Percentiles rank a stretch among this genome's conserved stretches.
Evolutionary conservation across 2,329 filamentous ascomycete species (phyloP).

Genomic region (Fusarium bulbicola): DNA sequence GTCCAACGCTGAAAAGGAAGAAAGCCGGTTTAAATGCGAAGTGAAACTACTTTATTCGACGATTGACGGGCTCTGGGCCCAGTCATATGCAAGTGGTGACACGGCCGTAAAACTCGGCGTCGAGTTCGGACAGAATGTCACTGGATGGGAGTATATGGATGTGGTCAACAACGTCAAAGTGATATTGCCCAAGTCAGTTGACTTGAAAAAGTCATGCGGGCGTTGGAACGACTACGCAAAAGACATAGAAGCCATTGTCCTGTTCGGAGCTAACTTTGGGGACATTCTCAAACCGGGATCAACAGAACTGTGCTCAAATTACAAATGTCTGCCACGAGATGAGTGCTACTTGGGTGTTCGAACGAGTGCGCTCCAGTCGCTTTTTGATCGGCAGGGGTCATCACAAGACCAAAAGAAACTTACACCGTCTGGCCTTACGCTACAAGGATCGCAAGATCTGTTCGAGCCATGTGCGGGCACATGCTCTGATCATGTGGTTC

Average conservation of each 20-base stretch:
- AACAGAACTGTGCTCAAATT: rapidly evolving
- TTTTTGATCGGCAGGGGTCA: background rate
- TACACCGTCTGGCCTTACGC: background rate
- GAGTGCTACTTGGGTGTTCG: background rate
- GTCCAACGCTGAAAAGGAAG: background rate
- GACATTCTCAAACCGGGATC: background rate
- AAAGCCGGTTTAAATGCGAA: background rate
- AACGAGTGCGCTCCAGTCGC: rapidly evolving
- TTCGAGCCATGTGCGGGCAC: background rate
- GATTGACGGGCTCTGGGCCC: background rate
- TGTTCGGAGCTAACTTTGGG: background rate
- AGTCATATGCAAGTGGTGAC: background rate
- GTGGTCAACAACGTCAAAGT: background rate
- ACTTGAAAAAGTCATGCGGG: background rate
- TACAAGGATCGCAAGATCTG: background rate
- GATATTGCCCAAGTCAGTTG: background rate
- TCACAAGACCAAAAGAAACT: background rate
- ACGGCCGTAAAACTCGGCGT: background rate
- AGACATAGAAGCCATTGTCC: background rate
- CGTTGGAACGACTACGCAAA: background rate
- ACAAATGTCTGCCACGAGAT: background rate
- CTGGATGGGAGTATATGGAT: background rate
- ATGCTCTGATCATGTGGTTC: background rate
- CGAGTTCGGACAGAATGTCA: background rate
- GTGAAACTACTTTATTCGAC: background rate